These are phyloP conservation scores for Colletotrichum tropicicola DNA, from an alignment of 2,329 filamentous ascomycete species.

Conservation along the genomic window DNA sequence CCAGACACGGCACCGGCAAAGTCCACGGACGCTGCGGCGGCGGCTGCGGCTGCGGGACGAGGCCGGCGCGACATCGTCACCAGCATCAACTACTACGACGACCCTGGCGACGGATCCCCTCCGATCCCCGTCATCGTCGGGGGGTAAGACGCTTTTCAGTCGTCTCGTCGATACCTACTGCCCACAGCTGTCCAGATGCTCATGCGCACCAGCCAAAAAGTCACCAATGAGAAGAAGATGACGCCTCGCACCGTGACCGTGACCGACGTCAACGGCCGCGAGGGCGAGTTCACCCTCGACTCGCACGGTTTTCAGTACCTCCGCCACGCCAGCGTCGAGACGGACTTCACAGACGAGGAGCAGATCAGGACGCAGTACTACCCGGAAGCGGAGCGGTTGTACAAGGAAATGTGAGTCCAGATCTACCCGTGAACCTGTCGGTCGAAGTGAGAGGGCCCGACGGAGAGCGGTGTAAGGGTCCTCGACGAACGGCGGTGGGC, in stretches of 20 bases:
- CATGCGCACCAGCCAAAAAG: conserved; percentile 43
- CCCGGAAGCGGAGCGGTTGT: conserved; percentile 29
- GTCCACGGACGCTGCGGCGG: neutral
- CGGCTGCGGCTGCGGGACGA: too few relatives aligned
- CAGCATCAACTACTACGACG: conserved; percentile 32
- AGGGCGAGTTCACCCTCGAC: conserved; percentile 69
- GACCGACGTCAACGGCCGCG: conserved; percentile 69
- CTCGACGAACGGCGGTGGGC: conserved; percentile 15
- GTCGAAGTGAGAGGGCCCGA: neutral
- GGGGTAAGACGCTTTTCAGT: conserved; percentile 27
- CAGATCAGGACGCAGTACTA: conserved; percentile 53
- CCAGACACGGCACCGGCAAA: neutral
- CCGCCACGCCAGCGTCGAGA: conserved; percentile 62
- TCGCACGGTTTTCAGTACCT: conserved; percentile 63
- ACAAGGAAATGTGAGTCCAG: conserved; percentile 31
- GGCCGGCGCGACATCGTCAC: conserved; percentile 24
- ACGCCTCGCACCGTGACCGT: conserved; percentile 60
- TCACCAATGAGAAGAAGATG: conserved; percentile 76
- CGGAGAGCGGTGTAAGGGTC: conserved; percentile 19
- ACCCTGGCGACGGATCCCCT: conserved; percentile 31
- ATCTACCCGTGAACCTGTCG: neutral
- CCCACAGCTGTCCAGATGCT: neutral
- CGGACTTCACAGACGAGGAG: conserved; percentile 62
- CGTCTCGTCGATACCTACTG: neutral
- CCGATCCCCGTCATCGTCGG: conserved; percentile 32